Percentiles rank a stretch among this genome's conserved stretches.
These are phyloP conservation scores for Saccharomycopsis malanga DNA, from an alignment of 805 yeast species.

Conservation along the genomic window DNA sequence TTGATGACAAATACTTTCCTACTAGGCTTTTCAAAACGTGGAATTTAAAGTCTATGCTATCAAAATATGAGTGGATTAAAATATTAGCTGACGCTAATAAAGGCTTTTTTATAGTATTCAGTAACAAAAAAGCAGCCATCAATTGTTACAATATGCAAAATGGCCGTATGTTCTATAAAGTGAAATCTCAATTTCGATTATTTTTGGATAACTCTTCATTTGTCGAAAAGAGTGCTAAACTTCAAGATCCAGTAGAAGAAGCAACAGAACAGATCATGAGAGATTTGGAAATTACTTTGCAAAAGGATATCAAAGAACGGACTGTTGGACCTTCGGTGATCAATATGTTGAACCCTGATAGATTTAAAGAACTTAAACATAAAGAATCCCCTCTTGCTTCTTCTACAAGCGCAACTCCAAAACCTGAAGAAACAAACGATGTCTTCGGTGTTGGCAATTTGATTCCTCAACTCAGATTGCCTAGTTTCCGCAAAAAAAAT, in stretches of 20 bases:
- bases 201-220: slow-evolving; percentile 16
- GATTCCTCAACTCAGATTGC: slow-evolving; percentile 24
- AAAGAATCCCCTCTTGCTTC: slow-evolving; percentile 10
- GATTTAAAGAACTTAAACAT: slow-evolving; percentile 44
- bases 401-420: slow-evolving; percentile 3
- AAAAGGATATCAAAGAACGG: slow-evolving; percentile 68
- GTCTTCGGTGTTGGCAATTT: slow-evolving; percentile 14
- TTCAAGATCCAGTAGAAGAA: slow-evolving; percentile 40
- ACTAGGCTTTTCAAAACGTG: slow-evolving; percentile 29
- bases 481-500: slow-evolving; percentile 23
- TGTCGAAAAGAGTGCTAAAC: slow-evolving; percentile 6
- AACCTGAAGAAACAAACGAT: slow-evolving; percentile 7
- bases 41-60: slow-evolving; percentile 53
- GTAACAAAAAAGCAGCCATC: slow-evolving; percentile 49
- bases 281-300: slow-evolving; percentile 56
- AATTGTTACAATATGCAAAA: slow-evolving; percentile 55
- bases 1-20: slow-evolving; percentile 44
- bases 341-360: slow-evolving; percentile 50
- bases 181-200: slow-evolving; percentile 8
- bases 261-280: slow-evolving; percentile 51
- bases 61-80: slow-evolving; percentile 57
- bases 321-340: slow-evolving; percentile 63
- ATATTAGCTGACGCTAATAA: slow-evolving; percentile 47
- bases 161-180: slow-evolving; percentile 37
- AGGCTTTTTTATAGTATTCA: slow-evolving; percentile 71